Evolutionary conservation across 768 basidiomycete species (phyloP), one percentile per base, ranked within the genome.

Genomic region (Tylopilus sp.): DNA sequence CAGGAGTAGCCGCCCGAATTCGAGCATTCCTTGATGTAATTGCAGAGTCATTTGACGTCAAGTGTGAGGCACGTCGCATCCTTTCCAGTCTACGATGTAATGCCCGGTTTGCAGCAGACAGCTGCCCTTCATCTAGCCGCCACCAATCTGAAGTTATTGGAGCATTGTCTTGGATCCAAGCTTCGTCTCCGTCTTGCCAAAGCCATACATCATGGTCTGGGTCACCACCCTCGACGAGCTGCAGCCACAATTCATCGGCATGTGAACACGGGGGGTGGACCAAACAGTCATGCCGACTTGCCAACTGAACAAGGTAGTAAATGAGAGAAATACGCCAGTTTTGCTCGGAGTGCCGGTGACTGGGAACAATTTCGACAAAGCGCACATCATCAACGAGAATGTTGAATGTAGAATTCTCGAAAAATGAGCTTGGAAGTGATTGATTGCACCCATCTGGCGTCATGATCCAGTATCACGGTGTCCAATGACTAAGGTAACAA

Each of bases 91-190:
- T 47, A 6, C 46, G 46, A 28, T 17, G 18, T 26, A 47, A 39
- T 9, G 46, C 46, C 36, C 28, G n/a, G 13, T 25, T n/a, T 13
- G 46, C 38, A 30, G 38, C 26, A 28, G 15, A 28, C 25, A 35
- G 30, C 18, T 47, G 23, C 4, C 11, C 20, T 28, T 47, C 46
- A 10, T 39, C n/a, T 3, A 28, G 46, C 18, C 13, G 46, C 17
- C 13, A 4, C 26, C n/a, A 11, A 3, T 26, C 25, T 10, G 38
- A 15, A 8, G 23, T 4, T 15, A 2, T 1, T 15, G 17, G 3
- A 13, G 25, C n/a, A 30, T 47, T 47, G 38, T 39, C 38, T 30
- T n/a, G 35, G n/a, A 47, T 47, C 46, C 46, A 47, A 39, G 36
- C 36, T 25, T 47, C 36, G 12, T 47, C 46, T 3, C 38, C 25